These are phyloP conservation scores for Eimeria acervulina DNA, from an alignment of 169 alveolate species.

Conservation along the genomic window DNA sequence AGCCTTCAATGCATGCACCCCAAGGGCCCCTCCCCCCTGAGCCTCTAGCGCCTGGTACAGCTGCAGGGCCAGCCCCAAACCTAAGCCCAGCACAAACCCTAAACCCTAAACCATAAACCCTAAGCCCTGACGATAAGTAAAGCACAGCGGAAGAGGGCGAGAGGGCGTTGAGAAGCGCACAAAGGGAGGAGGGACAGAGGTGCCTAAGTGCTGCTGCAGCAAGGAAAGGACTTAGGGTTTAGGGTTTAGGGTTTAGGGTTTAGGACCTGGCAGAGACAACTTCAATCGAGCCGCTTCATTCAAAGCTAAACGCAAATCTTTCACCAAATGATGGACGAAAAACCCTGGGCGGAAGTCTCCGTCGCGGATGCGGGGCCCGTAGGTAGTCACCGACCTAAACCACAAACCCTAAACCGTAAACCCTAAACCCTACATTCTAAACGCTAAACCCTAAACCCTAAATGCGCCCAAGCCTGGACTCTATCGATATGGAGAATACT, in stretches of 20 bases:
- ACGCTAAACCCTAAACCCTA: constrained; percentile 1
- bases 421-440: constrained; percentile 6
- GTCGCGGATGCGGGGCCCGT: constrained; percentile 90
- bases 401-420: constrained; percentile 26
- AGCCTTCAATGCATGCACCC: constrained; percentile 19
- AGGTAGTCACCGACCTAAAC: constrained; percentile 84
- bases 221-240: neutral
- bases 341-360: constrained; percentile 93
- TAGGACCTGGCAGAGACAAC: constrained; percentile 89
- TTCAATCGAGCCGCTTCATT: constrained; percentile 90
- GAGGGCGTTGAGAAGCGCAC: neutral
- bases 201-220: neutral
- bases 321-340: constrained; percentile 91
- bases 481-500: too few relatives aligned
- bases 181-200: neutral
- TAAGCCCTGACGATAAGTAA: neutral
- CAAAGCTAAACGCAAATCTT: constrained; percentile 88
- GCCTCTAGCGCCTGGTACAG: constrained; percentile 57
- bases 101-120: constrained; percentile 21
- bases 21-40: neutral
- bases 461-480: too few relatives aligned
- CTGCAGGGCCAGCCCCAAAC: constrained; percentile 50
- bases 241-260: constrained; percentile 46
- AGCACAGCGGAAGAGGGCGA: neutral
- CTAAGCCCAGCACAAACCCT: neutral